Conservation (phyloP, 1,284 basidiomycete species). For the Sporisorium scitamineum region DNA sequence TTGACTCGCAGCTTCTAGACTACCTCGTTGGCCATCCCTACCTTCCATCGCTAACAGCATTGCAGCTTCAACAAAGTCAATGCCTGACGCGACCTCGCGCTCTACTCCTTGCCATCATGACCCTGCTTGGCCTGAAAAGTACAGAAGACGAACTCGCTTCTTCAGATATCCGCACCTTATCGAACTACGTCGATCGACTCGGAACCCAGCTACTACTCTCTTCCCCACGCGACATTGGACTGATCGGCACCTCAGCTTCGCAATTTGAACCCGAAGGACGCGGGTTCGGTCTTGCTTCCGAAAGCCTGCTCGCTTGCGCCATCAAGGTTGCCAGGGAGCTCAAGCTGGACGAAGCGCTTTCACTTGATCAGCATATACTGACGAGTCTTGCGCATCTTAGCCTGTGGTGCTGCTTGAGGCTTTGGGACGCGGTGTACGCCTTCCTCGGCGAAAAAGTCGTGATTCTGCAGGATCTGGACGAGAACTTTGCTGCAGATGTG, state of each 20-base stretch:
- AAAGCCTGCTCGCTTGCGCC: constrained; percentile 33
- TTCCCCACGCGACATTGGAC: constrained; percentile 24
- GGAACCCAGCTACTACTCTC: constrained; percentile 27
- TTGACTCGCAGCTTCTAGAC: constrained; percentile 17
- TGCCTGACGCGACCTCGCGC: constrained; percentile 12
- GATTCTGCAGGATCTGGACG: constrained; percentile 6
- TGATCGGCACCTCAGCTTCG: constrained; percentile 27
- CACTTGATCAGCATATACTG: background rate
- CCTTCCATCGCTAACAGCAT: constrained; percentile 13
- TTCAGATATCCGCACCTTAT: constrained; percentile 16
- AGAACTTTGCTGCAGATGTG: background rate
- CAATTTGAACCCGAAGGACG: constrained; percentile 19
- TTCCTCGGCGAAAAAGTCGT: constrained; percentile 12
- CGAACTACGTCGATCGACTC: constrained; percentile 21
- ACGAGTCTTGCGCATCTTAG: constrained; percentile 9
- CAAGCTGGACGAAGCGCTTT: constrained; percentile 5
- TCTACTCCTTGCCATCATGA: constrained; percentile 29
- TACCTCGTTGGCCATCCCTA: constrained; percentile 31
- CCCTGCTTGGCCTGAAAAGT: constrained; percentile 12
- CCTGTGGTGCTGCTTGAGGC: constrained; percentile 26
- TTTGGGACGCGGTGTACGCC: constrained; percentile 19
- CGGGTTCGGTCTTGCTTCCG: constrained; percentile 32
- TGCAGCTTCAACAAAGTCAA: constrained; percentile 11
- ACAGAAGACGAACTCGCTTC: constrained; percentile 12
- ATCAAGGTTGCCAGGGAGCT: constrained; percentile 28